phyloP scores from a whole-genome alignment of 257 asterid species.

The Jasminum sambac region DNA sequence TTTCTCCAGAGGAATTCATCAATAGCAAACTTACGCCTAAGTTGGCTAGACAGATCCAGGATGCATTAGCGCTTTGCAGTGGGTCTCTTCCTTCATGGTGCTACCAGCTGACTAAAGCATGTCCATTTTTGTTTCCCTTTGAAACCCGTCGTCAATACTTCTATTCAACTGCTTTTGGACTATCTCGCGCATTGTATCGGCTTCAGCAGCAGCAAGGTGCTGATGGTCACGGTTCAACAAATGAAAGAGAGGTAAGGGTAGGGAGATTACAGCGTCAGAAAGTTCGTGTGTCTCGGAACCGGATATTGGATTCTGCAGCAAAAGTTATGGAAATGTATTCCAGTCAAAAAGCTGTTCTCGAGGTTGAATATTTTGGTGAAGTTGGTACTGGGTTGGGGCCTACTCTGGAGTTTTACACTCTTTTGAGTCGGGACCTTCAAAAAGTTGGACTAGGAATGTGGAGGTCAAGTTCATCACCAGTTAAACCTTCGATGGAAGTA shows the following conservation, averaged over 20 bases:
- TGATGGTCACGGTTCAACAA: conserved; percentile 73
- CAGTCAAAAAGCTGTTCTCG: conserved; percentile 97
- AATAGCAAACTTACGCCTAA: conserved; percentile 92
- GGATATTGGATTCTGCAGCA: conserved; percentile 92
- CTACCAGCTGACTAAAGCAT: conserved; percentile 94
- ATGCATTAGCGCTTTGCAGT: conserved; percentile 94
- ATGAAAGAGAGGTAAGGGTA: conserved; percentile 83
- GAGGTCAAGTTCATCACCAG: conserved; percentile 55
- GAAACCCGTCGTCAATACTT: conserved; percentile 98
- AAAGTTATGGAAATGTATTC: conserved; percentile 99
- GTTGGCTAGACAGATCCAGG: conserved; percentile 92
- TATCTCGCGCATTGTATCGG: conserved; percentile 90
- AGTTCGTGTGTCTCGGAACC: conserved; percentile 93
- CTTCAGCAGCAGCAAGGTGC: conserved; percentile 99
- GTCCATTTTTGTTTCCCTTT: conserved; percentile 96
- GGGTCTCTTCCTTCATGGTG: conserved; percentile 99
- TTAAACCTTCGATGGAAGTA: conserved; percentile 54
- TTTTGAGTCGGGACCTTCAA: conserved; percentile 92
- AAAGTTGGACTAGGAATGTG: conserved; percentile 84
- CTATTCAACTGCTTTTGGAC: conserved; percentile 96
- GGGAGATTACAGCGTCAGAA: conserved; percentile 95
- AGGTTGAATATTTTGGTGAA: conserved; percentile 99
- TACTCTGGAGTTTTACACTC: conserved; percentile 93
- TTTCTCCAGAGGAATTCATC: conserved; percentile 61
- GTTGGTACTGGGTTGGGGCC: conserved; percentile 99